phyloP scores from a whole-genome alignment of 2,329 filamentous ascomycete genomes.

The Ustulina deusta region DNA sequence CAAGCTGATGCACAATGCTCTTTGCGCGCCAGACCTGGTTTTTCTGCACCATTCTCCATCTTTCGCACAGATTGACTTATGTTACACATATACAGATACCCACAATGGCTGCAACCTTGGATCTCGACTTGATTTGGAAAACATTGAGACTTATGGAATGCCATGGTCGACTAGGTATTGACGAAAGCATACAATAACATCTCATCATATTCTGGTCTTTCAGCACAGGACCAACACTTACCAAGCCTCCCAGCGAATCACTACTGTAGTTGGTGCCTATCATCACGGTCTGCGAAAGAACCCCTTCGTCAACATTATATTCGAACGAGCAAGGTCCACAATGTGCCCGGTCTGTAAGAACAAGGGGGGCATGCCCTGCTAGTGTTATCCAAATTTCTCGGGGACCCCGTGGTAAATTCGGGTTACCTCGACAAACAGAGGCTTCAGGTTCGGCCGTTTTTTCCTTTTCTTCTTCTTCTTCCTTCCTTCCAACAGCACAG shows the following conservation, averaged over 20 bases:
- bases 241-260: too few species aligned
- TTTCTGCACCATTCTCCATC: not conserved
- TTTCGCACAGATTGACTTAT: too few species aligned
- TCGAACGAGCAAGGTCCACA: not conserved
- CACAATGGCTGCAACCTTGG: not conserved
- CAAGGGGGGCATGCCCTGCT: not conserved
- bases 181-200: too few species aligned
- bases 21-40: not conserved
- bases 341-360: not conserved
- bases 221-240: too few species aligned
- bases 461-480: not conserved
- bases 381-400: not conserved
- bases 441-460: not conserved
- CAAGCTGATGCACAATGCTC: not conserved
- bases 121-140: not conserved
- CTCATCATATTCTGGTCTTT: too few species aligned
- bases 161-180: too few species aligned
- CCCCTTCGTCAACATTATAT: not conserved
- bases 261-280: too few species aligned
- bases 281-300: not conserved
- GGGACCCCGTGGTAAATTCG: not conserved
- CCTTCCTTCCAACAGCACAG: too few species aligned
- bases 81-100: too few species aligned
- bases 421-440: not conserved
- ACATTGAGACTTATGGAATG: too few species aligned